Evolutionary conservation across 495 filamentous ascomycete genomes (phyloP).

Genomic region (Neurospora sp.): DNA sequence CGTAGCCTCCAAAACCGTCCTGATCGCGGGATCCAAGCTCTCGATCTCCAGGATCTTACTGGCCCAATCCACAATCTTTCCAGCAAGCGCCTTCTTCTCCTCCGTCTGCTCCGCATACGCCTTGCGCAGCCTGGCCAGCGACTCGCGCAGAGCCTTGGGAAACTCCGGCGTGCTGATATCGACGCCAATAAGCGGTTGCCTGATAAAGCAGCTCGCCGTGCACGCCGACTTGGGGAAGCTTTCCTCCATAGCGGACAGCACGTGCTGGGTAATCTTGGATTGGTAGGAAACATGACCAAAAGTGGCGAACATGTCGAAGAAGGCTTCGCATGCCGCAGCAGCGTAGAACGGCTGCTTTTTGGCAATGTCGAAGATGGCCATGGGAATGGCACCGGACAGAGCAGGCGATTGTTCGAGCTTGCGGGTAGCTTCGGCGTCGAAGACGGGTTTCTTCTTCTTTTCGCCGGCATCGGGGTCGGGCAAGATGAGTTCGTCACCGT

Average conservation of each 20-base stretch:
- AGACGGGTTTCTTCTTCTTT: conserved; percentile 23
- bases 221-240: conserved; percentile 46
- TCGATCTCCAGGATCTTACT: conserved; percentile 42
- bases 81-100: conserved; percentile 37
- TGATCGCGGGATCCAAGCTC: conserved; percentile 55
- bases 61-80: conserved; percentile 51
- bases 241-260: conserved; percentile 54
- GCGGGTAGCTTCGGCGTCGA: conserved; percentile 48
- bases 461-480: conserved; percentile 27
- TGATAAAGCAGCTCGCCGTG: conserved; percentile 59
- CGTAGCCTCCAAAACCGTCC: conserved; percentile 54
- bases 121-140: conserved; percentile 48
- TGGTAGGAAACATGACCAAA: conserved; percentile 58
- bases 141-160: conserved; percentile 56
- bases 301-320: conserved; percentile 67
- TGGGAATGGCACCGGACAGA: conserved; percentile 79
- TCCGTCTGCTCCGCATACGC: conserved; percentile 31
- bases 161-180: conserved; percentile 56
- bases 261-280: conserved; percentile 62
- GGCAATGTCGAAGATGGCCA: conserved; percentile 83
- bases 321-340: conserved; percentile 53
- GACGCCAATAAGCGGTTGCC: conserved; percentile 58
- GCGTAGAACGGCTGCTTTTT: conserved; percentile 65
- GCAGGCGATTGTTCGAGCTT: conserved; percentile 70
- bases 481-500: conserved; percentile 33